Base-by-base conservation (phyloP, 345 rosid species). In the Viola odorata region DNA sequence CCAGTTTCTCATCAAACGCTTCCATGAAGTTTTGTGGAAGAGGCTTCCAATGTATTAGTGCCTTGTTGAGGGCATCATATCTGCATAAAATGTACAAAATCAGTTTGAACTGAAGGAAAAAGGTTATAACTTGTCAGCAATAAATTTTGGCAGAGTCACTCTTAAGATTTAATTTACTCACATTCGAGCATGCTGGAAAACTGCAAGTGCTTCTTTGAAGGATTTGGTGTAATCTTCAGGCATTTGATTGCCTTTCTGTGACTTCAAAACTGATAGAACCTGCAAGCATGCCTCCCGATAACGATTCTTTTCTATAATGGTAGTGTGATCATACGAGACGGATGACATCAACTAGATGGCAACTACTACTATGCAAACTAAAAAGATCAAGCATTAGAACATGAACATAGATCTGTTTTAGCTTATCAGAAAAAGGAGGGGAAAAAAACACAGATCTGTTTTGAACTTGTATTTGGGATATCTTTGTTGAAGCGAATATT, bases 181-280 rank as follows among this genome's bases (percentile, higher is more conserved):
- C 94, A 87, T 74, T 67, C 79, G 75, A 37, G 96, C 96, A 67
- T 92, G 85, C 75, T 76, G 94, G 75, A 92, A 92, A 60, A 92
- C 98, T 17, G 94, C 84, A 71, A 79, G 63, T 50, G 96, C 91
- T 75, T 89, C 89, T 58, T 67, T 78, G 73, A 89, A 87, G 51
- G 80, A 81, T 64, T 77, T 81, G 72, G 75, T 40, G 69, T 92
- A 87, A 67, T 82, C 88, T 75, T 84, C 98, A 42, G 96, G 95
- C 80, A 92, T 59, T 66, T 75, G 87, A 53, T 71, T 78, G 40
- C 89, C 86, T 66, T 87, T 92, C 68, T 87, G 85, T 6, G 80
- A 67, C 84, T 83, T 87, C 78, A 89, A 77, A 66, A 84, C 80
- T 60, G 96, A 87, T 66, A 89, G 66, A 69, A 73, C 91, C 95